Percentiles rank a stretch among this genome's conserved stretches.
Conservation (phyloP, 2,329 filamentous ascomycete genomes). For the Dactylellina haptotyla region DNA sequence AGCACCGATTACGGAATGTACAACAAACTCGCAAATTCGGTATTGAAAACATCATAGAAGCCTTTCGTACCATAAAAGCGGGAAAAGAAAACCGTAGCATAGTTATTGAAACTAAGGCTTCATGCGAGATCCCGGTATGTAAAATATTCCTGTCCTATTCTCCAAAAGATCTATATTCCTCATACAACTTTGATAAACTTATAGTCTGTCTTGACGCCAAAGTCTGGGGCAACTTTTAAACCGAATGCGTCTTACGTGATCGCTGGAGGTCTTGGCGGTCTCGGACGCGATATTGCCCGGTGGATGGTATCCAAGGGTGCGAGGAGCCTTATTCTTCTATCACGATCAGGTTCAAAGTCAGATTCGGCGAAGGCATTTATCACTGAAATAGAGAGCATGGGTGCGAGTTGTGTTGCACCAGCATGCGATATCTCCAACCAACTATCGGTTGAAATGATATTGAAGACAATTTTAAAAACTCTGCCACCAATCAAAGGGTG, state of each 20-base stretch:
- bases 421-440: conserved; percentile 13
- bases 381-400: not conserved
- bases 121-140: too few relatives aligned
- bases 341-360: conserved; percentile 63
- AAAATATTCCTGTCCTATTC: too few relatives aligned
- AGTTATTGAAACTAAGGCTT: too few relatives aligned
- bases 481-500: conserved; percentile 20
- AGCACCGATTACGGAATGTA: too few relatives aligned
- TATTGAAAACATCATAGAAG: too few relatives aligned
- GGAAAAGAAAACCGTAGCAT: too few relatives aligned
- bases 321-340: conserved; percentile 67
- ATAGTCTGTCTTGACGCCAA: not conserved
- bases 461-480: not conserved
- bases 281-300: conserved; percentile 68
- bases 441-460: not conserved
- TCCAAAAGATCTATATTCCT: not conserved
- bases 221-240: not conserved
- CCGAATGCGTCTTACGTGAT: conserved; percentile 66
- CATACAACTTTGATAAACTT: not conserved
- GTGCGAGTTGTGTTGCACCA: conserved; percentile 13
- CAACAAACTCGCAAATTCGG: too few relatives aligned
- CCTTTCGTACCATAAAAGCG: too few relatives aligned
- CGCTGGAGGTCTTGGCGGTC: conserved; percentile 69
- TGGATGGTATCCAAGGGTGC: conserved; percentile 67
- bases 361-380: not conserved